phyloP scores from a whole-genome alignment of 2,329 filamentous ascomycete species.

The Helotiales sp. region DNA sequence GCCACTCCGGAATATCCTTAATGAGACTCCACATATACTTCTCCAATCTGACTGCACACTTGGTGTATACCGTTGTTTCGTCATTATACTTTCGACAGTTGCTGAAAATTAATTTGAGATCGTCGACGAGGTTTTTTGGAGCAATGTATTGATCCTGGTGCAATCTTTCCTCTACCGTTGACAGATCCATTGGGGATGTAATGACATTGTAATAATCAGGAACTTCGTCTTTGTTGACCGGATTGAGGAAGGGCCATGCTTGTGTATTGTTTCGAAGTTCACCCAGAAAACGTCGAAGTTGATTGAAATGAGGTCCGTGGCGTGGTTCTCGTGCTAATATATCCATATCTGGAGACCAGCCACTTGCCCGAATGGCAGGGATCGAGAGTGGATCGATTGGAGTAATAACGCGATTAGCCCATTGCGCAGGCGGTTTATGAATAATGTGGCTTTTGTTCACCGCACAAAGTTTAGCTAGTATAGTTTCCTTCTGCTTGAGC shows the following conservation, averaged over 20 bases:
- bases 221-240: conserved; percentile 93
- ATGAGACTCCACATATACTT: conserved; percentile 96
- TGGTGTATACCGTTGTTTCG: conserved; percentile 91
- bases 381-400: conserved; percentile 87
- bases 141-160: conserved; percentile 89
- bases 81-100: conserved; percentile 98
- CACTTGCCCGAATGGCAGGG: conserved; percentile 83
- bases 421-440: conserved; percentile 81
- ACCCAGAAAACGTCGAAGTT: conserved; percentile 88
- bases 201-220: conserved; percentile 99
- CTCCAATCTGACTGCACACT: conserved; percentile 88
- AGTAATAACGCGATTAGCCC: conserved; percentile 72
- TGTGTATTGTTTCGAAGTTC: conserved; percentile 92
- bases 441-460: conserved; percentile 87
- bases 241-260: conserved; percentile 92
- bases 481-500: conserved; percentile 93
- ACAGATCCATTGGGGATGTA: conserved; percentile 94
- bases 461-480: conserved; percentile 91
- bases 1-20: conserved; percentile 91
- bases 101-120: conserved; percentile 86
- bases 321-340: conserved; percentile 91
- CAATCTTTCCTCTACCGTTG: conserved; percentile 93
- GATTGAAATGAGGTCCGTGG: conserved; percentile 94
- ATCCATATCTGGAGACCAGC: conserved; percentile 98
- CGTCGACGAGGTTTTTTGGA: conserved; percentile 88